Percentiles rank a stretch among this genome's conserved stretches.
These are phyloP conservation scores for Amphichorda felina DNA, from an alignment of 2,329 filamentous ascomycete species.

Conservation along the genomic window DNA sequence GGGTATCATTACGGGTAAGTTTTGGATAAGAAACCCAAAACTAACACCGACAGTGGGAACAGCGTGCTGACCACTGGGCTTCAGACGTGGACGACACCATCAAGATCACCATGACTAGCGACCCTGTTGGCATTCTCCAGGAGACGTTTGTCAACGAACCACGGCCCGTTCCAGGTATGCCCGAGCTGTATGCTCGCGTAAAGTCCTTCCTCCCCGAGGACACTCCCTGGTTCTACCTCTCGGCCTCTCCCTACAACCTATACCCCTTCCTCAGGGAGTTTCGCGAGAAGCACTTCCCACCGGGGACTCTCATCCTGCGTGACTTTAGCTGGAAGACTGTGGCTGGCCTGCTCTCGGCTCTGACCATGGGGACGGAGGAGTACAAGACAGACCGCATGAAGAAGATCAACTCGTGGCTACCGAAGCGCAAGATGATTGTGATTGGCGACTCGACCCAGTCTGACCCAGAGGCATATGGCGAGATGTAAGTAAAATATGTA, in stretches of 20 bases:
- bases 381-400: conserved; percentile 78
- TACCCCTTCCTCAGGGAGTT: conserved; percentile 79
- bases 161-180: conserved; percentile 66
- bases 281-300: conserved; percentile 56
- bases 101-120: conserved; percentile 76
- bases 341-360: conserved; percentile 62
- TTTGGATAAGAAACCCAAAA: not conserved
- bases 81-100: conserved; percentile 90
- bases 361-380: conserved; percentile 69
- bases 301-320: conserved; percentile 71
- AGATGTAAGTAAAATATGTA: no score
- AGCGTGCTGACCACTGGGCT: no score
- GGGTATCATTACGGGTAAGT: conserved; percentile 63
- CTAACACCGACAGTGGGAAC: no score
- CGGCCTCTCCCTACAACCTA: conserved; percentile 86
- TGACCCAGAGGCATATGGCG: conserved; percentile 82
- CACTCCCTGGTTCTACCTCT: conserved; percentile 85
- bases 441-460: conserved; percentile 87
- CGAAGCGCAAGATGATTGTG: conserved; percentile 65
- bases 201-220: conserved; percentile 36
- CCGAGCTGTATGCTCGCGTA: conserved; percentile 64
- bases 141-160: conserved; percentile 75
- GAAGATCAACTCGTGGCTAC: conserved; percentile 70
- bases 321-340: conserved; percentile 82
- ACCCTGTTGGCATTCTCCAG: conserved; percentile 67